These are phyloP conservation scores for Salvia splendens DNA, from an alignment of 257 asterid species.

Conservation along the genomic window DNA sequence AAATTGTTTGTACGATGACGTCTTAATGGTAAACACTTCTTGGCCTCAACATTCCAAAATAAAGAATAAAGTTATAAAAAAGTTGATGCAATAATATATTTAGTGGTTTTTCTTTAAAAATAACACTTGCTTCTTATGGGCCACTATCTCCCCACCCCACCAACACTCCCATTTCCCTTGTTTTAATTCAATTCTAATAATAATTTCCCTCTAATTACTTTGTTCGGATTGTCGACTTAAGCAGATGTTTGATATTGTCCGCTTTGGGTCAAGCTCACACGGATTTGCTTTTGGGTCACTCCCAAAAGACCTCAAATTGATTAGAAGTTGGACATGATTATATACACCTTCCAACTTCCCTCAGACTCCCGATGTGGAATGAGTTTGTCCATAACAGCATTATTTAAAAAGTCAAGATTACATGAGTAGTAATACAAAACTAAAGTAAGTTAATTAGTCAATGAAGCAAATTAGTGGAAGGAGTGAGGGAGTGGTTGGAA, in stretches of 20 bases:
- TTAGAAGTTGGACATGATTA: too few species aligned
- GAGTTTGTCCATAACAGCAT: not conserved
- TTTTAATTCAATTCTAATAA: not conserved
- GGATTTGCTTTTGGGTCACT: not conserved
- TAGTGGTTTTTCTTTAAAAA: constrained; percentile 38
- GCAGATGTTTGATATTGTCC: too few species aligned
- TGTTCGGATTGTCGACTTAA: too few species aligned
- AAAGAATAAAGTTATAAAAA: constrained; percentile 24
- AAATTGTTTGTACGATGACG: not conserved
- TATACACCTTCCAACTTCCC: too few species aligned
- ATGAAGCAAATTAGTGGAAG: constrained; percentile 37
- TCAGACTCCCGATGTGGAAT: too few species aligned
- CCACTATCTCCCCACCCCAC: constrained; percentile 35
- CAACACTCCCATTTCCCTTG: not conserved
- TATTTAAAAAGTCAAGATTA: constrained; percentile 15
- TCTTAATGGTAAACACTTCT: constrained; percentile 2
- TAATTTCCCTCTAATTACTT: not conserved
- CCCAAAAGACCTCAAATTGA: too few species aligned
- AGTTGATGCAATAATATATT: constrained; percentile 7
- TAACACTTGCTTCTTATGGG: constrained; percentile 41
- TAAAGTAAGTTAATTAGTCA: constrained; percentile 8
- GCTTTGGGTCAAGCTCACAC: too few species aligned
- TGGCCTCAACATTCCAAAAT: constrained; percentile 26
- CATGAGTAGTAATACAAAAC: not conserved
- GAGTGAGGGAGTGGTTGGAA: constrained; percentile 36